phyloP scores from a whole-genome alignment of 345 rosid genomes.

The Capsella bursapastoris region DNA sequence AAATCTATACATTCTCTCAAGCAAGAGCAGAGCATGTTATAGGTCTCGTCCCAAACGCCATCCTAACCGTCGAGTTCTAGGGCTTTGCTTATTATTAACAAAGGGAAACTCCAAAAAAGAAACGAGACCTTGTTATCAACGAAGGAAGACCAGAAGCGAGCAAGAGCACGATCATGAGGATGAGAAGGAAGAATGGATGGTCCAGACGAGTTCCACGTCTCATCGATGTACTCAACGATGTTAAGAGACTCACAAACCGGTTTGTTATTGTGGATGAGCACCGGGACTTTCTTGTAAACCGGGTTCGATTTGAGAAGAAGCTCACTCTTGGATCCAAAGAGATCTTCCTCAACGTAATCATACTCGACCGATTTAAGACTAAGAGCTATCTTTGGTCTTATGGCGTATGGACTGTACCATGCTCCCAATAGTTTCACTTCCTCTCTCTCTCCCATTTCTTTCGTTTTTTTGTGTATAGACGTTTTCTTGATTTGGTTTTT shows the following conservation, averaged over 20 bases:
- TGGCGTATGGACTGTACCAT: slow-evolving; percentile 44
- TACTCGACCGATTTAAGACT: slow-evolving; percentile 41
- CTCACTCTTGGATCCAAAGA: slow-evolving; percentile 45
- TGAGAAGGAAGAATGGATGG: slow-evolving; percentile 63
- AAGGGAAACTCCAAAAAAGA: not conserved
- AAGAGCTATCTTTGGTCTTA: slow-evolving; percentile 49
- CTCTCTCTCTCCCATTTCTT: slow-evolving; percentile 24
- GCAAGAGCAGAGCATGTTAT: too few relatives aligned
- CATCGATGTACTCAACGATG: slow-evolving; percentile 56
- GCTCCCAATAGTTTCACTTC: slow-evolving; percentile 48
- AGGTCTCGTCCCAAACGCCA: too few relatives aligned
- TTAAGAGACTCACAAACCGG: slow-evolving; percentile 42
- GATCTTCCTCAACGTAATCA: slow-evolving; percentile 43
- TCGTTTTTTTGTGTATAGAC: not conserved
- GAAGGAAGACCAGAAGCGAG: slow-evolving; percentile 77
- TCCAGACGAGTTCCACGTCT: slow-evolving; percentile 57
- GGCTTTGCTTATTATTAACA: too few relatives aligned
- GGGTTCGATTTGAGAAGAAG: slow-evolving; percentile 47
- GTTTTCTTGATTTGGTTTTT: not conserved
- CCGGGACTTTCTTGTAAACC: slow-evolving; percentile 52
- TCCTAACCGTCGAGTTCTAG: too few relatives aligned
- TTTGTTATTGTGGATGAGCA: slow-evolving; percentile 44
- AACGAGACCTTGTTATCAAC: slow-evolving; percentile 59
- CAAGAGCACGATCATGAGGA: slow-evolving; percentile 63
- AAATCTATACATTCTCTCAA: too few relatives aligned